A percentile compares a stretch with the other conserved stretches of the same genome.
These are phyloP conservation scores for Phytophthora podocarpi DNA, from an alignment of 352 stramenopile genomes.

Conservation along the genomic window DNA sequence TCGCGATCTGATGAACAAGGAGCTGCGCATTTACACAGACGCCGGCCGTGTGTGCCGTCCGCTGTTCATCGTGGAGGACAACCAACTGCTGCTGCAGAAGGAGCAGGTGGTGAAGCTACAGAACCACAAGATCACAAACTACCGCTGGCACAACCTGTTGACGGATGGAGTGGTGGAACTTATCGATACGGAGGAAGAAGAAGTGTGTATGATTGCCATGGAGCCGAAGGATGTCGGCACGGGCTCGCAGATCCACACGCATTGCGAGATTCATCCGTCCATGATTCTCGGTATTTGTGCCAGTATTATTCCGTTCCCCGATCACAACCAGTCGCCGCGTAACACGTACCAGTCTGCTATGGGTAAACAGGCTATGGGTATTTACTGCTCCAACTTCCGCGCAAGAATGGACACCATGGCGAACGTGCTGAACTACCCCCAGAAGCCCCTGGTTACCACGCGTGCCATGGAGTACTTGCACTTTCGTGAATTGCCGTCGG, in stretches of 20 bases:
- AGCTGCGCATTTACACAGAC: slow-evolving; percentile 99
- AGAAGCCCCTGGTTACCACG: slow-evolving; percentile 99
- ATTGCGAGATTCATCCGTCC: slow-evolving; percentile 99
- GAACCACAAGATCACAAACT: slow-evolving; percentile 91
- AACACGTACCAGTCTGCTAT: slow-evolving; percentile 99
- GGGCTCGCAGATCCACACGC: slow-evolving; percentile 96
- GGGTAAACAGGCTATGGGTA: slow-evolving; percentile 99
- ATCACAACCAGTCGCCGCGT: slow-evolving; percentile 99
- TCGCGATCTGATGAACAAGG: slow-evolving; percentile 97
- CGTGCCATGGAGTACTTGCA: slow-evolving; percentile 99
- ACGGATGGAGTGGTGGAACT: slow-evolving; percentile 97
- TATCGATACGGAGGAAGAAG: slow-evolving; percentile 99
- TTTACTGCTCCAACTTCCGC: slow-evolving; percentile 99
- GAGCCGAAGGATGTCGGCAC: slow-evolving; percentile 93
- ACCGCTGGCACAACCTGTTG: slow-evolving; percentile 87
- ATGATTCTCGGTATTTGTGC: slow-evolving; percentile 99
- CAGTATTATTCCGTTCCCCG: slow-evolving; percentile 99
- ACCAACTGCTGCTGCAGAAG: slow-evolving; percentile 96
- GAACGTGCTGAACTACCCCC: slow-evolving; percentile 99
- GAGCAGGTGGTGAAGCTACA: slow-evolving; percentile 97
- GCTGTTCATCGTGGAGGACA: slow-evolving; percentile 98
- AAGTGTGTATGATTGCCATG: slow-evolving; percentile 99
- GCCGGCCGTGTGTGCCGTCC: slow-evolving; percentile 98
- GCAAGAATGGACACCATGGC: slow-evolving; percentile 99
- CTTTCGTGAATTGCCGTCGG: slow-evolving; percentile 97